A percentile compares a stretch with the other conserved stretches of the same genome.
Evolutionary conservation across 2,329 filamentous ascomycete genomes (phyloP).

Genomic region (Ophiocordyceps sinensis): DNA sequence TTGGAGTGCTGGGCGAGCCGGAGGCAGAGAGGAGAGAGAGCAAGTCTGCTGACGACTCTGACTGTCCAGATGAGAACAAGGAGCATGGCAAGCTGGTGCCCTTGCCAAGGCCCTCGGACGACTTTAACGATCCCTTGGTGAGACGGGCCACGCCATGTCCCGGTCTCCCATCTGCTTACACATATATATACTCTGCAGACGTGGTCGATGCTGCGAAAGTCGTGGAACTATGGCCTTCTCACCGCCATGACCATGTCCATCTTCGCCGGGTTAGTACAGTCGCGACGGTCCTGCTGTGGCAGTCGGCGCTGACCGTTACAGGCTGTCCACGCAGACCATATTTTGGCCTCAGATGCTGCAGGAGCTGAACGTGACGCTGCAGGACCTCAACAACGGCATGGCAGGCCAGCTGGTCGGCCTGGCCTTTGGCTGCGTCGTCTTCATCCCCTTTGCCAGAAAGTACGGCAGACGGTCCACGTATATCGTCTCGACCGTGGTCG

Average conservation of each 20-base stretch:
- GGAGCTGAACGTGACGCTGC: slow-evolving; percentile 13
- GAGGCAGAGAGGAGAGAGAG: neutral
- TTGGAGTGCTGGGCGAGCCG: too few species aligned
- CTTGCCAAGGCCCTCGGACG: neutral
- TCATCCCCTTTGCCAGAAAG: slow-evolving; percentile 19
- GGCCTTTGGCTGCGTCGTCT: slow-evolving; percentile 18
- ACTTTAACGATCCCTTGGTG: slow-evolving; percentile 4
- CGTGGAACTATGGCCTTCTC: slow-evolving; percentile 9
- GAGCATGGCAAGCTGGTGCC: neutral
- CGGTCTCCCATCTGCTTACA: neutral
- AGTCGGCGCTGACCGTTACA: neutral
- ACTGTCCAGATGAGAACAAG: neutral
- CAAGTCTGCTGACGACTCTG: neutral
- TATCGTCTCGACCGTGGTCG: slow-evolving; percentile 9
- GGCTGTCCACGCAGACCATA: slow-evolving; percentile 6
- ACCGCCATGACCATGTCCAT: slow-evolving; percentile 8
- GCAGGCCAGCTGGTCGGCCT: slow-evolving; percentile 16
- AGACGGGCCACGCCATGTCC: neutral
- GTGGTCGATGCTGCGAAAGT: slow-evolving; percentile 2
- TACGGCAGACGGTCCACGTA: slow-evolving; percentile 19
- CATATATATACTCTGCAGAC: too few species aligned
- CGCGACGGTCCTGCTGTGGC: neutral
- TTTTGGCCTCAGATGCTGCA: slow-evolving; percentile 8
- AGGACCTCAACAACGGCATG: slow-evolving; percentile 11
- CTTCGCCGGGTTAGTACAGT: slow-evolving; percentile 7